Conservation (phyloP, 2,329 filamentous ascomycete species). For the Apiospora sp. region DNA sequence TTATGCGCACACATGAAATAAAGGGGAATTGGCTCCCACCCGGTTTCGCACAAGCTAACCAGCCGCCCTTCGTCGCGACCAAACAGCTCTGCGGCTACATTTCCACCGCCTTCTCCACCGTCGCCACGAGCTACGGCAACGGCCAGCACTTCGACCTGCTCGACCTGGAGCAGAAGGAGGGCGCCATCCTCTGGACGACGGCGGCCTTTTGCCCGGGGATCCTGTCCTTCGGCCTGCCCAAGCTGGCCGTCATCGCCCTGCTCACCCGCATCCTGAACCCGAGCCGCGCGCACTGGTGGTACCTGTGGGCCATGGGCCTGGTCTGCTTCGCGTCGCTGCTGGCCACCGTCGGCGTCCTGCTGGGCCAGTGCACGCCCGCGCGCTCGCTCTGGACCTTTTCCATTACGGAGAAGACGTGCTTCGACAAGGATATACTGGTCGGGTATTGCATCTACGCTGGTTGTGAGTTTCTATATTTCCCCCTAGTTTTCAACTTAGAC, state of each 20-base stretch:
- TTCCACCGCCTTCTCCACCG: slow-evolving; percentile 17
- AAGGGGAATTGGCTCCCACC: no score
- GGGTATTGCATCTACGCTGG: slow-evolving; percentile 9
- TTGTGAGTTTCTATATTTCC: no score
- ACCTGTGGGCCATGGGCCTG: slow-evolving; percentile 32
- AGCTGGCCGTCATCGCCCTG: slow-evolving; percentile 39
- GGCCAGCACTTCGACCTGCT: slow-evolving; percentile 41
- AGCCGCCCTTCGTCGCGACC: background rate
- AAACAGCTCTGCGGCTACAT: slow-evolving; percentile 25
- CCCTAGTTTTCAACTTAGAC: no score
- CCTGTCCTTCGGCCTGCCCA: slow-evolving; percentile 39
- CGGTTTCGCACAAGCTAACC: background rate
- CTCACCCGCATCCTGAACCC: slow-evolving; percentile 39
- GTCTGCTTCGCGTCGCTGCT: slow-evolving; percentile 3
- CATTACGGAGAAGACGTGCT: slow-evolving; percentile 4
- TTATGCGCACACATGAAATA: background rate
- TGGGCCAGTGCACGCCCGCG: slow-evolving; percentile 10
- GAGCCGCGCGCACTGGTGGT: slow-evolving; percentile 29
- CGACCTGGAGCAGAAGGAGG: slow-evolving; percentile 30
- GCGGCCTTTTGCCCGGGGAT: slow-evolving; percentile 39
- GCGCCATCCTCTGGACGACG: slow-evolving; percentile 37
- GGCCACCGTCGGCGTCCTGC: background rate
- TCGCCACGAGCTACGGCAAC: slow-evolving; percentile 38
- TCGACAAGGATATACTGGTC: background rate
- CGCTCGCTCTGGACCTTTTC: background rate